A percentile compares a stretch with the other conserved stretches of the same genome.
phyloP scores from a whole-genome alignment of 148 eudicot species.

The Chenopodium quinoa region DNA sequence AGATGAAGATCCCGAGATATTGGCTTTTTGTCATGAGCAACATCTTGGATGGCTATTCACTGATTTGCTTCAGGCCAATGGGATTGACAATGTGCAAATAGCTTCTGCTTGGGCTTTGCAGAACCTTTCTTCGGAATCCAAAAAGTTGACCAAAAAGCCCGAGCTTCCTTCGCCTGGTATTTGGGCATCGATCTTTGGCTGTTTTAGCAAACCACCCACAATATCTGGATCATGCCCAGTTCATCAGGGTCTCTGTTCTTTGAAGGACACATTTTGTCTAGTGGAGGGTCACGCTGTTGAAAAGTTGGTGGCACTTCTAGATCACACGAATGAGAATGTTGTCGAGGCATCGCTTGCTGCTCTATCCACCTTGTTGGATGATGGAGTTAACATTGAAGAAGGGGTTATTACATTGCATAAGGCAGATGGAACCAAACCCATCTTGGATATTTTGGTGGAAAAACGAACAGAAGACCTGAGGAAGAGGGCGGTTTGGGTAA shows the following conservation, averaged over 20 bases:
- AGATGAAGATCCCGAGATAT: constrained; percentile 51
- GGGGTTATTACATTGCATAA: constrained; percentile 52
- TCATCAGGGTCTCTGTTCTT: constrained; percentile 71
- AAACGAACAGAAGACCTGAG: constrained; percentile 71
- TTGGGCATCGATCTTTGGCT: constrained; percentile 48
- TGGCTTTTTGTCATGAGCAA: constrained; percentile 53
- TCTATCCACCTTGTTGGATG: constrained; percentile 77
- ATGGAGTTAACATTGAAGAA: constrained; percentile 60
- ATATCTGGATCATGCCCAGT: constrained; percentile 59
- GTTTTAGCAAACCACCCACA: constrained; percentile 58
- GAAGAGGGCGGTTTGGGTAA: constrained; percentile 80
- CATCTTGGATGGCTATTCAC: constrained; percentile 55
- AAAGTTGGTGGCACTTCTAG: constrained; percentile 66
- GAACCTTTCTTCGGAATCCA: constrained; percentile 64
- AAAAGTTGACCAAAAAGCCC: constrained; percentile 51
- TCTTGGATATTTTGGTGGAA: constrained; percentile 67
- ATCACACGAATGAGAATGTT: constrained; percentile 72
- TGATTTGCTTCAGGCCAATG: constrained; percentile 64
- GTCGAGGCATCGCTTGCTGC: constrained; percentile 90
- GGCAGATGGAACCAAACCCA: constrained; percentile 59
- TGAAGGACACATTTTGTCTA: constrained; percentile 67
- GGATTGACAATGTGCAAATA: constrained; percentile 78
- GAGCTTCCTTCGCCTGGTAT: constrained; percentile 51
- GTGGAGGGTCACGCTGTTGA: constrained; percentile 74
- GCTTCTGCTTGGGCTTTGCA: constrained; percentile 75